These are phyloP conservation scores for Diaporthe batatas DNA, from an alignment of 2,329 filamentous ascomycete species.

Conservation along the genomic window DNA sequence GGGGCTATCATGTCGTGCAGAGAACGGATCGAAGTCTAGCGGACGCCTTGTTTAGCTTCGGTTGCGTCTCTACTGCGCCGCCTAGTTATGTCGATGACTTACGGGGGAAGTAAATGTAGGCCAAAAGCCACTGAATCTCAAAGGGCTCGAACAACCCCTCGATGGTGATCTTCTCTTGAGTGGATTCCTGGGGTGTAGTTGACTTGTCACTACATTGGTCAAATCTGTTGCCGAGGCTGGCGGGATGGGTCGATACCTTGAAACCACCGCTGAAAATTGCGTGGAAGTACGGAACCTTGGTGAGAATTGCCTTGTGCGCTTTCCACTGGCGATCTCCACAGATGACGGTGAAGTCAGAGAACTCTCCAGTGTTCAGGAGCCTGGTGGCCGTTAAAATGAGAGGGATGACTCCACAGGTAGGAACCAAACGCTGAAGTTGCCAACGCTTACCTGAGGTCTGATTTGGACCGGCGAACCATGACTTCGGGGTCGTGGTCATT, in stretches of 20 bases:
- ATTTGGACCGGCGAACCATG: background rate
- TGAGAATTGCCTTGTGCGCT: slow-evolving; percentile 20
- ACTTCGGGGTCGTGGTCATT: background rate
- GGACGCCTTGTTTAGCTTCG: background rate
- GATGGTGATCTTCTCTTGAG: background rate
- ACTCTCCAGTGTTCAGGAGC: background rate
- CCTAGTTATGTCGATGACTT: background rate
- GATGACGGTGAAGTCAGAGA: slow-evolving; percentile 5
- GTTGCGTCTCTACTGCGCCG: background rate
- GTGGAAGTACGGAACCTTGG: background rate
- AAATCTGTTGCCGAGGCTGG: background rate
- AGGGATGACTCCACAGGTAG: background rate
- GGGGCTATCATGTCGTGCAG: background rate
- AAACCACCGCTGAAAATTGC: slow-evolving; percentile 1
- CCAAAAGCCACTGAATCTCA: slow-evolving; percentile 28
- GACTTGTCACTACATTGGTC: background rate
- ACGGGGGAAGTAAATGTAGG: slow-evolving; percentile 30
- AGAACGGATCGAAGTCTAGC: background rate
- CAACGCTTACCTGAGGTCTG: background rate
- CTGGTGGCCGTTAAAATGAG: background rate
- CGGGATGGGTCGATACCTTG: background rate
- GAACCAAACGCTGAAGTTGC: background rate
- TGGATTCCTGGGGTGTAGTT: background rate
- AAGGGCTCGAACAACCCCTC: slow-evolving; percentile 15
- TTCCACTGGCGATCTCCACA: slow-evolving; percentile 20